Base-by-base conservation (phyloP, 345 rosid species). In the Raphanus raphanistrum region DNA sequence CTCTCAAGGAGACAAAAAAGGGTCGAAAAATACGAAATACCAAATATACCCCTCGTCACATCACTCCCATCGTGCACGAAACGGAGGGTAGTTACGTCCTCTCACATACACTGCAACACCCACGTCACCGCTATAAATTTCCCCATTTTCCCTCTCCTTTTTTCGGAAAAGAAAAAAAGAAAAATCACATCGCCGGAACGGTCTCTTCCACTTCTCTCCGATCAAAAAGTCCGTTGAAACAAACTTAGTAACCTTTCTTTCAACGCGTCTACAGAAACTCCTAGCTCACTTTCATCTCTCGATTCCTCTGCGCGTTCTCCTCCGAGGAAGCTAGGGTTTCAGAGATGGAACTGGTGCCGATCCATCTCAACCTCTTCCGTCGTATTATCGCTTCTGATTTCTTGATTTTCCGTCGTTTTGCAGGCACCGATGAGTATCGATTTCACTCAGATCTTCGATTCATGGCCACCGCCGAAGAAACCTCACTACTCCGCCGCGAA, bases 261-360 rank as follows among this genome's bases (percentile, higher is more conserved):
- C 12, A 2, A 15, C 29, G 3, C 1, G 31, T n/a, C 28, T 13
- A 4, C 15, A 3, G 0, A 26, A 28, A 0, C 1, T 12, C 50
- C 11, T 8, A 33, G 15, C 54, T 8, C 41, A 28, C 79, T 66
- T 28, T 11, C 7, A 28, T 66, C 15, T 26, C 57, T 57, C 25
- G 70, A 64, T 64, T 73, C n/a, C 35, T n/a, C 8, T 64, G 29
- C 1, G 64, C 11, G 54, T 65, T 64, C 26, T 13, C 21, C 38
- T 64, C 8, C 26, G 78, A 67, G 57, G 13, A 73, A 77, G 25
- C 81, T 82, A 73, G 80, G 79, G 76, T 68, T 28, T 83, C 74
- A 26, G 31, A 5, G 75, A 87, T 85, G 88, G 83, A 82, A 77
- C 71, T 73, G 88, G 88, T 87, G 81, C 76, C 76, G 84, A 55